Evolutionary conservation across 805 yeast species (phyloP).

Genomic region (Teunomyces tritomae): DNA sequence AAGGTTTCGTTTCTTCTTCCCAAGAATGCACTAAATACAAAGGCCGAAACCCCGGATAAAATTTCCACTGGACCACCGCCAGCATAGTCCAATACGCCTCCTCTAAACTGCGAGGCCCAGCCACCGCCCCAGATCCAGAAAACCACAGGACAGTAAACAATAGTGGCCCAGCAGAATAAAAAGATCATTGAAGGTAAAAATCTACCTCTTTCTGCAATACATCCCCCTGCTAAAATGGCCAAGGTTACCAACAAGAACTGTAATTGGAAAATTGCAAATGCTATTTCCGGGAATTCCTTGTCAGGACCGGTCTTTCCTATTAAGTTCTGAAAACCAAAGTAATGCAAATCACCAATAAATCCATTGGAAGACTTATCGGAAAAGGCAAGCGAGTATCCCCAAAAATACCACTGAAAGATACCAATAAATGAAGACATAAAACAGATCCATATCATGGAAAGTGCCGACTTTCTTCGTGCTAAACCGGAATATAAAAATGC

Average conservation of each 20-base stretch:
- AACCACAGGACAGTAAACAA: slow-evolving; percentile 92
- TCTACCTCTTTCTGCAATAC: slow-evolving; percentile 85
- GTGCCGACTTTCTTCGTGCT: slow-evolving; percentile 85
- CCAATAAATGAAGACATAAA: slow-evolving; percentile 71
- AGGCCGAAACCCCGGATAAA: slow-evolving; percentile 85
- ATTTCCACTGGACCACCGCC: slow-evolving; percentile 99
- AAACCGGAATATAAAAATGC: slow-evolving; percentile 91
- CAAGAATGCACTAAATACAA: slow-evolving; percentile 75
- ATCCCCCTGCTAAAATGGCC: slow-evolving; percentile 88
- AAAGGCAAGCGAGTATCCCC: slow-evolving; percentile 96
- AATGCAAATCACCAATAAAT: slow-evolving; percentile 82
- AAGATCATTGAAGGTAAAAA: slow-evolving; percentile 81
- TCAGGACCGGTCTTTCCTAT: slow-evolving; percentile 33
- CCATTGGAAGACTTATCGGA: slow-evolving; percentile 74
- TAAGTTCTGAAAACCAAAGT: slow-evolving; percentile 79
- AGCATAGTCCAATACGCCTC: slow-evolving; percentile 95
- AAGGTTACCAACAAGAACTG: slow-evolving; percentile 90
- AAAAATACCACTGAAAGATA: slow-evolving; percentile 90
- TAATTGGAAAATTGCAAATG: slow-evolving; percentile 83
- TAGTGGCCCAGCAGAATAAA: slow-evolving; percentile 82
- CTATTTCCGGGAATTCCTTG: slow-evolving; percentile 69
- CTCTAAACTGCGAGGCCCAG: slow-evolving; percentile 74
- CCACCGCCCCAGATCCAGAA: slow-evolving; percentile 97
- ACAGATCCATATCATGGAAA: slow-evolving; percentile 81
- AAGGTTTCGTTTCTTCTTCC: slow-evolving; percentile 76